These are phyloP conservation scores for Phytopythium sindhum DNA, from an alignment of 352 stramenopile genomes.

Conservation along the genomic window DNA sequence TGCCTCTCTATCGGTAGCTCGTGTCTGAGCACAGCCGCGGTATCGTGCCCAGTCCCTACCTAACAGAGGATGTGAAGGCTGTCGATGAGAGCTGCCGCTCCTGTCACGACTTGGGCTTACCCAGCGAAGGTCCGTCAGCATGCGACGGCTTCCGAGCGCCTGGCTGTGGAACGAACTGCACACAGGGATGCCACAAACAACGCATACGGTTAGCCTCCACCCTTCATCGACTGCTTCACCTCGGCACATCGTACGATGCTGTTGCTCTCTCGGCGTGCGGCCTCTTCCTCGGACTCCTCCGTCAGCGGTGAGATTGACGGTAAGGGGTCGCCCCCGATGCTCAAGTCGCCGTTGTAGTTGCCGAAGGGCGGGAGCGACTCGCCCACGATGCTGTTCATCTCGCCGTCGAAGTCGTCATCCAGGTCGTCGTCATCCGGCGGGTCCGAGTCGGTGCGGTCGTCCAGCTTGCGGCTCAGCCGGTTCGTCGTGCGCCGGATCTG, in stretches of 20 bases:
- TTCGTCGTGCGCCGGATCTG: slow-evolving; percentile 71
- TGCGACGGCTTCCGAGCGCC: not conserved
- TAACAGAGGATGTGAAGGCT: not conserved
- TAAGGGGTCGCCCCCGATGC: not conserved
- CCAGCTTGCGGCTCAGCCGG: slow-evolving; percentile 41
- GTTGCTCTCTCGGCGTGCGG: slow-evolving; percentile 54
- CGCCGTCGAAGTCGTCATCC: slow-evolving; percentile 21
- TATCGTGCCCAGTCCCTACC: not conserved
- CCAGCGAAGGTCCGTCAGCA: not conserved
- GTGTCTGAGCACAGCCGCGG: not conserved
- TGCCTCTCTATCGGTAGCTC: not conserved
- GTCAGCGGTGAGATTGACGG: slow-evolving; percentile 31
- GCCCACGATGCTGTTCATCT: not conserved
- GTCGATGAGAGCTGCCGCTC: not conserved
- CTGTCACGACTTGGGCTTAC: not conserved
- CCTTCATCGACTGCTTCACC: not conserved
- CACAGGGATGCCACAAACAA: not conserved
- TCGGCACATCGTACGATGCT: slow-evolving; percentile 26
- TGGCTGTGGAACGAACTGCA: not conserved
- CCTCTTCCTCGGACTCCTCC: slow-evolving; percentile 64
- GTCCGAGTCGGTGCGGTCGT: slow-evolving; percentile 16
- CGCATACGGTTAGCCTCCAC: not conserved
- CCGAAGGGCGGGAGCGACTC: not conserved
- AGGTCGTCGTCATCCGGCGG: slow-evolving; percentile 48
- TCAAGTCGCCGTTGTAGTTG: slow-evolving; percentile 12